These are phyloP conservation scores for Epichloe typhina DNA, from an alignment of 2,329 filamentous ascomycete species.

Conservation along the genomic window DNA sequence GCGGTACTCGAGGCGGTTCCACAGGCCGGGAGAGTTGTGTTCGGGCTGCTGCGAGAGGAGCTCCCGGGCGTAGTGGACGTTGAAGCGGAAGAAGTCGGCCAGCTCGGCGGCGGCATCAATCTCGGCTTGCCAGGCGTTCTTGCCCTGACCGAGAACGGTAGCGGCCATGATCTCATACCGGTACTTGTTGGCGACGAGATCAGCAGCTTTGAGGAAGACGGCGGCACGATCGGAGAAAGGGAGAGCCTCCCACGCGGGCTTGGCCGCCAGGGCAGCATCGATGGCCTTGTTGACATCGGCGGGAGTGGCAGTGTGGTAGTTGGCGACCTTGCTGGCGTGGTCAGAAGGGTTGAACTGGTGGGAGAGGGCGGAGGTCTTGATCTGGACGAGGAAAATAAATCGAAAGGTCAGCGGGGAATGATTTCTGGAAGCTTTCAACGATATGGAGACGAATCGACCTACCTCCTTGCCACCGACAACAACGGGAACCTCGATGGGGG, in stretches of 20 bases:
- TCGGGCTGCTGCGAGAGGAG: slow-evolving; percentile 77
- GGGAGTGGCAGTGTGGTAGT: slow-evolving; percentile 69
- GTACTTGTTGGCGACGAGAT: slow-evolving; percentile 83
- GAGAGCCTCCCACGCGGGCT: slow-evolving; percentile 75
- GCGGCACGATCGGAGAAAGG: slow-evolving; percentile 86
- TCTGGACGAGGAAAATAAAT: slow-evolving; percentile 24
- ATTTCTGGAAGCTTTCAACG: neutral
- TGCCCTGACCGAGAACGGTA: slow-evolving; percentile 92
- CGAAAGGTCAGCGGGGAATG: neutral
- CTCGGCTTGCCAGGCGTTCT: slow-evolving; percentile 99
- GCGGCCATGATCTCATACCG: slow-evolving; percentile 93
- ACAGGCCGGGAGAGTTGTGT: slow-evolving; percentile 71
- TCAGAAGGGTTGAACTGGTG: slow-evolving; percentile 74
- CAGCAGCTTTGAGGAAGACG: slow-evolving; percentile 90
- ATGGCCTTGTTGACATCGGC: slow-evolving; percentile 71
- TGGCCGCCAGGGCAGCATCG: slow-evolving; percentile 71
- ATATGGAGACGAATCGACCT: slow-evolving; percentile 13
- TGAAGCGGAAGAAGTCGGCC: slow-evolving; percentile 86
- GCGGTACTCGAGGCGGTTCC: slow-evolving; percentile 85
- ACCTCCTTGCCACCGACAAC: slow-evolving; percentile 75
- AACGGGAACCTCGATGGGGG: slow-evolving; percentile 66
- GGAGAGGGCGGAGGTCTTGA: slow-evolving; percentile 51
- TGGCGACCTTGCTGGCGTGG: slow-evolving; percentile 63
- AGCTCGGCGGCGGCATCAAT: slow-evolving; percentile 91
- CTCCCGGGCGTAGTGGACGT: slow-evolving; percentile 86